Conservation (phyloP, 176 grass and related monocot species). For the Eremochloa ophiuroides region DNA sequence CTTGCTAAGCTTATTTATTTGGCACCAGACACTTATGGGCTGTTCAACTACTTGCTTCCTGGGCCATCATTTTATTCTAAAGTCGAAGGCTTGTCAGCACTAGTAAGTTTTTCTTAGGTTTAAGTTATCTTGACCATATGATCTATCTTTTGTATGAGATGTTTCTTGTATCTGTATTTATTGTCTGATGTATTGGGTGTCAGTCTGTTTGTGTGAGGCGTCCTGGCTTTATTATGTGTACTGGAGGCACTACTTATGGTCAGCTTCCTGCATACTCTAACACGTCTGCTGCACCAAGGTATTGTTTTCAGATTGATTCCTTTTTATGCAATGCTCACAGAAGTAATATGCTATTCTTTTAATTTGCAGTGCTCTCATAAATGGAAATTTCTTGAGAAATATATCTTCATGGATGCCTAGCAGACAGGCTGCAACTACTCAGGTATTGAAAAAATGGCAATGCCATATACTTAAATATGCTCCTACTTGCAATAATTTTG, state of each 20-base stretch:
- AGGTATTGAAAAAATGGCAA: conserved; percentile 36
- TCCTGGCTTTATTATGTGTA: conserved; percentile 93
- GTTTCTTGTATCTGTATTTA: conserved; percentile 14
- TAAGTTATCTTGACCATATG: conserved; percentile 10
- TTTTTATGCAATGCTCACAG: conserved; percentile 16
- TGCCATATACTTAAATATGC: background rate
- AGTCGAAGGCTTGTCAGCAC: conserved; percentile 68
- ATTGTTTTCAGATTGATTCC: conserved; percentile 26
- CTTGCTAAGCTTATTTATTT: conserved; percentile 37
- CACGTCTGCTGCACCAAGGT: conserved; percentile 55
- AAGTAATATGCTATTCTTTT: background rate
- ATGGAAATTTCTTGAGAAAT: conserved; percentile 81
- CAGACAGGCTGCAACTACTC: conserved; percentile 44
- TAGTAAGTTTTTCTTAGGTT: conserved; percentile 53
- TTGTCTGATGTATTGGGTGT: conserved; percentile 31
- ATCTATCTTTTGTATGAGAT: background rate
- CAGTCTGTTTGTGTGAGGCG: conserved; percentile 77
- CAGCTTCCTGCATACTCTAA: conserved; percentile 83
- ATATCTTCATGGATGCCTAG: conserved; percentile 89
- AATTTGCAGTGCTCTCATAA: conserved; percentile 54
- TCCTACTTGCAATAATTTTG: conserved; percentile 24
- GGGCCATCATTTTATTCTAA: conserved; percentile 82
- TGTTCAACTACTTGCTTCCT: conserved; percentile 86
- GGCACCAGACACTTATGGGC: conserved; percentile 62
- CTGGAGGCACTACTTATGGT: conserved; percentile 85